These are phyloP conservation scores for Cucurbita argyrosperma DNA, from an alignment of 306 rosid genomes.

Conservation along the genomic window DNA sequence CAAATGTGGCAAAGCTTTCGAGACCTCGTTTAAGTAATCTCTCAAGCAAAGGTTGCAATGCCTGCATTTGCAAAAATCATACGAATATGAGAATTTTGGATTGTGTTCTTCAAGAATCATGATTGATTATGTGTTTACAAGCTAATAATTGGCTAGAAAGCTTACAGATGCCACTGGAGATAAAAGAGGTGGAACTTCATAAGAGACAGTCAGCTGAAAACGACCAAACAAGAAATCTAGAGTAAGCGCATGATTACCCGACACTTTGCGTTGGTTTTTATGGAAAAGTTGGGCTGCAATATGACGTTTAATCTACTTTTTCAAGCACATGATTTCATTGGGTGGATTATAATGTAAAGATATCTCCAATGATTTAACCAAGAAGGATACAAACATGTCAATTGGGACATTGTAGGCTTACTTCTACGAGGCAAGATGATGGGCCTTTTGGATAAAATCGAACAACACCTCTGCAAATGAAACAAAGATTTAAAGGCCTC, in stretches of 20 bases:
- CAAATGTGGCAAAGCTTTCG: constrained; percentile 51
- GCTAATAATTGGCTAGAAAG: background rate
- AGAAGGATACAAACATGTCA: background rate
- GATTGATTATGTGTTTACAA: background rate
- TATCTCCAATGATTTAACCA: background rate
- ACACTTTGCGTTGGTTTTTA: background rate
- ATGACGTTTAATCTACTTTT: background rate
- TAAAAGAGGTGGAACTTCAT: constrained; percentile 81
- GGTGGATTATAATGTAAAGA: background rate
- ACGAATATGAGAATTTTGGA: background rate
- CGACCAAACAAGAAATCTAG: background rate
- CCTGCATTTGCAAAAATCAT: constrained; percentile 34
- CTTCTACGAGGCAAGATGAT: constrained; percentile 67
- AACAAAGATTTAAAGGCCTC: constrained; percentile 17
- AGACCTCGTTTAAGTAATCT: constrained; percentile 58
- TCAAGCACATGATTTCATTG: background rate
- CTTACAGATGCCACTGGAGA: constrained; percentile 90
- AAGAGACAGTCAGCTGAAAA: constrained; percentile 79
- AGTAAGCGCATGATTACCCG: background rate
- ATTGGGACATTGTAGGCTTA: constrained; percentile 27
- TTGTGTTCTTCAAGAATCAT: background rate
- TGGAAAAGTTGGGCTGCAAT: background rate
- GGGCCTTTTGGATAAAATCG: constrained; percentile 90
- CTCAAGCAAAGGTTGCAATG: constrained; percentile 74
- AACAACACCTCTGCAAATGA: constrained; percentile 74